Percentiles rank a stretch among this genome's conserved stretches.
Conservation (phyloP, 2,329 filamentous ascomycete genomes). For the Rhinocladiella mackenziei region DNA sequence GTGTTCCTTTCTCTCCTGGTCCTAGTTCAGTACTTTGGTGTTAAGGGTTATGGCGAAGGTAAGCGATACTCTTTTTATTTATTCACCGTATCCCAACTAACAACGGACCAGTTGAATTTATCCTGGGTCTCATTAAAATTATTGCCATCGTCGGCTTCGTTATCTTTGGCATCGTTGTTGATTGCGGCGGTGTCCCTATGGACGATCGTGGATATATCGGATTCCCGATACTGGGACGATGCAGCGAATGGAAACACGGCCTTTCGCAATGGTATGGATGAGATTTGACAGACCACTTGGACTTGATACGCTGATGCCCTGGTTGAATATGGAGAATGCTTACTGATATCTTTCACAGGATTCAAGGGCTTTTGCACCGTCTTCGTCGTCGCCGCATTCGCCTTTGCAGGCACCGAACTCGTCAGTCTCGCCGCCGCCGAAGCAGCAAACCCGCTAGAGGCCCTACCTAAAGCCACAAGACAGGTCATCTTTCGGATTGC, state of each 20-base stretch:
- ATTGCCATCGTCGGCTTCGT: slow-evolving; percentile 84
- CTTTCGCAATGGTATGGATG: slow-evolving; percentile 60
- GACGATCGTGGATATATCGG: slow-evolving; percentile 68
- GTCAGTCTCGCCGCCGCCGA: slow-evolving; percentile 59
- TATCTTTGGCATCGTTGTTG: slow-evolving; percentile 78
- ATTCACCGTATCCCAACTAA: too few species aligned
- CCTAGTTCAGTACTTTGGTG: slow-evolving; percentile 78
- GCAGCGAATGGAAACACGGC: slow-evolving; percentile 46
- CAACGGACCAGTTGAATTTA: slow-evolving; percentile 76
- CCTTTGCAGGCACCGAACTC: slow-evolving; percentile 60
- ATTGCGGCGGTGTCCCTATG: slow-evolving; percentile 70
- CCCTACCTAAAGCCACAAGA: slow-evolving; percentile 79
- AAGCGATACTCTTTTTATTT: neutral
- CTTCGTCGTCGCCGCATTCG: slow-evolving; percentile 61
- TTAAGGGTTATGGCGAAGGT: slow-evolving; percentile 76
- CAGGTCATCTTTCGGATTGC: slow-evolving; percentile 91
- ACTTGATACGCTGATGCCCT: too few species aligned
- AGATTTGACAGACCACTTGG: too few species aligned
- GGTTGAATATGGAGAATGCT: too few species aligned
- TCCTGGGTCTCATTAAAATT: slow-evolving; percentile 82
- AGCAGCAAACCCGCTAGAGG: slow-evolving; percentile 59
- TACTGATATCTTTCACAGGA: slow-evolving; percentile 30
- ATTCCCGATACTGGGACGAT: slow-evolving; percentile 64
- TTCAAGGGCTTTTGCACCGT: slow-evolving; percentile 63
- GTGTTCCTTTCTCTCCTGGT: slow-evolving; percentile 75